Conservation (phyloP, 176 grass and related monocot species). For the Eleusine indica region DNA sequence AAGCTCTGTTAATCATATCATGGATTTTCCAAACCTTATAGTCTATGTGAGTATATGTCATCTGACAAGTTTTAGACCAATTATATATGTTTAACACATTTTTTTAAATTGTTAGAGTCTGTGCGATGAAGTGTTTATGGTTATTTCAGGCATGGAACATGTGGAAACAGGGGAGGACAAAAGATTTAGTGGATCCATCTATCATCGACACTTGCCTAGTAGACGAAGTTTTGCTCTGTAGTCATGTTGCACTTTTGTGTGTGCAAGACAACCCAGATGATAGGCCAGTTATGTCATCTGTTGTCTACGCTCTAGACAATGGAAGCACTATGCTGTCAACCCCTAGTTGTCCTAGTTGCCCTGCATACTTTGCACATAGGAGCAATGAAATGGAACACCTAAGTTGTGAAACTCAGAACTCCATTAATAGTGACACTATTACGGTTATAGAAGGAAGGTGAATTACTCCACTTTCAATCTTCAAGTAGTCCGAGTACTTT, state of each 20-base stretch:
- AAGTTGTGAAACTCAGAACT: background rate
- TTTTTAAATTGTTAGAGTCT: background rate
- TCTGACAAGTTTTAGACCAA: background rate
- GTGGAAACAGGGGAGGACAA: constrained; percentile 41
- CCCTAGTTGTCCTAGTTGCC: background rate
- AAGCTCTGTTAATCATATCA: constrained; percentile 21
- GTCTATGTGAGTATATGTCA: constrained; percentile 39
- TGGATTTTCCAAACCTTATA: constrained; percentile 39
- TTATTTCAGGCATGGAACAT: constrained; percentile 35
- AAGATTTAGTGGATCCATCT: constrained; percentile 37
- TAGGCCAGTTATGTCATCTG: too few species aligned
- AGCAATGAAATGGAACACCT: background rate
- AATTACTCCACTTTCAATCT: background rate
- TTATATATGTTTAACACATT: background rate
- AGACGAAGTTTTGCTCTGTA: too few species aligned
- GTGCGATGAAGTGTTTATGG: background rate
- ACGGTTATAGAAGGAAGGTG: background rate
- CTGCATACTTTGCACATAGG: background rate
- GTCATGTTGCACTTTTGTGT: too few species aligned
- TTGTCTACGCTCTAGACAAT: constrained; percentile 27
- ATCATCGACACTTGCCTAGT: constrained; percentile 31
- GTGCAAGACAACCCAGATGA: too few species aligned
- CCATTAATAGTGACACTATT: background rate
- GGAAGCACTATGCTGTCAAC: constrained; percentile 24
- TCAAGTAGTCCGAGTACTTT: background rate